phyloP scores from a whole-genome alignment of 768 basidiomycete genomes.

The Nidularia pulvinata region DNA sequence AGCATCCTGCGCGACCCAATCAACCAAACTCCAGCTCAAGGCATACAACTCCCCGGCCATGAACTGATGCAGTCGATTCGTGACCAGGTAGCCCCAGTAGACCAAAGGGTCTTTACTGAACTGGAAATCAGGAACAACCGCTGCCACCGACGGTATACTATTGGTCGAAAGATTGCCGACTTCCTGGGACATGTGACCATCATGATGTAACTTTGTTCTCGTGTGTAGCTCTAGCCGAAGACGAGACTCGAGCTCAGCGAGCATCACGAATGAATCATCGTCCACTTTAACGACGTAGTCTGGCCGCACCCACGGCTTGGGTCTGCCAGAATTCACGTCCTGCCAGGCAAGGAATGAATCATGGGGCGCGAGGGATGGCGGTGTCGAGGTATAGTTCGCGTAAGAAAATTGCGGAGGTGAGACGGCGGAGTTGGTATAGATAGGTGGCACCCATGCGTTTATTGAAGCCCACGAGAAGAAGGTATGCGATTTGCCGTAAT shows the following conservation, averaged over 20 bases:
- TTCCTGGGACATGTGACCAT: neutral
- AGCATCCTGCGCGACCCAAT: constrained; percentile 82
- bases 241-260: constrained; percentile 92
- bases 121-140: neutral
- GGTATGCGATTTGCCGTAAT: constrained; percentile 87
- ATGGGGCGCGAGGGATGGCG: constrained; percentile 68
- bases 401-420: constrained; percentile 63
- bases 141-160: neutral
- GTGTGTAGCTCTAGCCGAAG: constrained; percentile 74
- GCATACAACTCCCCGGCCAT: constrained; percentile 97
- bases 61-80: constrained; percentile 83
- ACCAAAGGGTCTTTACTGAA: constrained; percentile 62
- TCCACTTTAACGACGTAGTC: constrained; percentile 95
- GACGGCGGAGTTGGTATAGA: constrained; percentile 49
- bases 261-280: constrained; percentile 94
- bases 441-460: constrained; percentile 88
- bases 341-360: constrained; percentile 63
- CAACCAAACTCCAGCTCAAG: constrained; percentile 84
- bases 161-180: too few relatives aligned
- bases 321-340: constrained; percentile 38
- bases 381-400: constrained; percentile 50
- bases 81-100: constrained; percentile 91
- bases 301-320: constrained; percentile 76
- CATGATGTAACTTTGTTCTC: constrained; percentile 7
- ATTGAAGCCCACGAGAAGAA: constrained; percentile 94